Percentiles rank a stretch among this genome's conserved stretches.
Conservation (phyloP, 1,284 basidiomycete genomes). For the Takashimella koratensis region DNA sequence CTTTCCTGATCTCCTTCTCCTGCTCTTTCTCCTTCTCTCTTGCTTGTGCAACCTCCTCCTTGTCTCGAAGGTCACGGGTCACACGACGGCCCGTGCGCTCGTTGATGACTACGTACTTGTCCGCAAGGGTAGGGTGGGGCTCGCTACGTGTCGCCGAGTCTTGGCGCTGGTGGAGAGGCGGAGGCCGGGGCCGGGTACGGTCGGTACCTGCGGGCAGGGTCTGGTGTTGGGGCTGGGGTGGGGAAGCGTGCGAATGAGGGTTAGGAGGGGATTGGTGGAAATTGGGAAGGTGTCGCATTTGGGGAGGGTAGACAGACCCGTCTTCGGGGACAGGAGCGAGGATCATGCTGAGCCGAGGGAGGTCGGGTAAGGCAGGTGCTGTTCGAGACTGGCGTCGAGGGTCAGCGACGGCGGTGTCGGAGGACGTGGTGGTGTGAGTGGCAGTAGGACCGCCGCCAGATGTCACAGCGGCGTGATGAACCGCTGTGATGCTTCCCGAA, state of each 20-base stretch:
- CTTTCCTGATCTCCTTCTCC: not conserved
- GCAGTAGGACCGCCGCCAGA: too few species aligned
- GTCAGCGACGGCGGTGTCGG: too few species aligned
- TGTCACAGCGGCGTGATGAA: too few species aligned
- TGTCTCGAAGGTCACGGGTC: not conserved
- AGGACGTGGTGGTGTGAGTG: too few species aligned
- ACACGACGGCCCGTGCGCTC: not conserved
- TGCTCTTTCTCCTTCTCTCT: too few species aligned
- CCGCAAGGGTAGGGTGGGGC: not conserved
- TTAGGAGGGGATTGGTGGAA: too few species aligned
- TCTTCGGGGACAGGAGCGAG: not conserved
- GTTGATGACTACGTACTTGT: not conserved
- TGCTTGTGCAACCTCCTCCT: too few species aligned
- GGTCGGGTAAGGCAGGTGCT: not conserved
- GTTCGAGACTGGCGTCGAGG: not conserved
- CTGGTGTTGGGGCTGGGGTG: not conserved
- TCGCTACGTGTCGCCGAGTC: not conserved
- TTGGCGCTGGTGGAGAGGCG: not conserved
- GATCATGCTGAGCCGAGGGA: not conserved
- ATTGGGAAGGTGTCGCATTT: not conserved
- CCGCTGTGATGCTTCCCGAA: not conserved
- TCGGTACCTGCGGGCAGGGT: not conserved
- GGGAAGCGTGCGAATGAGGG: too few species aligned
- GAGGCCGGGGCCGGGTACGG: too few species aligned
- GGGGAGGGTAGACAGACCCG: not conserved